phyloP scores from a whole-genome alignment of 352 stramenopile genomes.

The Aphanomyces astaci region DNA sequence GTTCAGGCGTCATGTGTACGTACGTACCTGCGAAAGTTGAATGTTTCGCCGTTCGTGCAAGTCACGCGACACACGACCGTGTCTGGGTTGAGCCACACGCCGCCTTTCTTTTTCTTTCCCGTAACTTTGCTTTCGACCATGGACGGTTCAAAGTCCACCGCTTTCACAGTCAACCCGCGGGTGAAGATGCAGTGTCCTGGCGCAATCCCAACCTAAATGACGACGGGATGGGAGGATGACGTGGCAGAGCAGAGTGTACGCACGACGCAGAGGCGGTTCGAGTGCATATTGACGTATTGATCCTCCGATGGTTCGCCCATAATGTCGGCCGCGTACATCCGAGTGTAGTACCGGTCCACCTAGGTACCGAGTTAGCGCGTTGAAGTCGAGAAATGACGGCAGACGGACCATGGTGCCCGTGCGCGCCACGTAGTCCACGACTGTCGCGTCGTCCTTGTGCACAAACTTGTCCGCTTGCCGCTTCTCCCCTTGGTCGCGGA shows the following conservation, averaged over 20 bases:
- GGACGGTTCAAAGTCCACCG: conserved; percentile 52
- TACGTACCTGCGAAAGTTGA: conserved; percentile 44
- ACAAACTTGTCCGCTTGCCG: conserved; percentile 59
- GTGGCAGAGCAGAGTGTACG: background rate
- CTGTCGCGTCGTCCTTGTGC: conserved; percentile 27
- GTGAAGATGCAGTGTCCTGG: conserved; percentile 58
- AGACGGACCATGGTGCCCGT: conserved; percentile 58
- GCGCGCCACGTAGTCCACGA: conserved; percentile 35
- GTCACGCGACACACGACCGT: conserved; percentile 59
- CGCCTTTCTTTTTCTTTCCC: conserved; percentile 85
- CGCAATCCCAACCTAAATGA: conserved; percentile 43
- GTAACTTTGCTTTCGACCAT: conserved; percentile 63
- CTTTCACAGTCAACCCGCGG: conserved; percentile 37
- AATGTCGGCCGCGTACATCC: conserved; percentile 74
- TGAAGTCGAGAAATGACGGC: background rate
- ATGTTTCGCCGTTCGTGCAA: conserved; percentile 51
- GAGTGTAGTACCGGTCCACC: conserved; percentile 84
- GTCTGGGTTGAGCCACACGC: conserved; percentile 56
- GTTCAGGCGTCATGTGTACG: too few species aligned
- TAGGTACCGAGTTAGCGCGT: conserved; percentile 11
- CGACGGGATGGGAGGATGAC: background rate
- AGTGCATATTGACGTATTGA: conserved; percentile 86
- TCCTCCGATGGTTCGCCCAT: conserved; percentile 61
- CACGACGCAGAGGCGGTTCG: conserved; percentile 77
- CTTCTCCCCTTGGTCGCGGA: conserved; percentile 61